These are phyloP conservation scores for Fusarium sp. DNA, from an alignment of 2,329 filamentous ascomycete species.

Conservation along the genomic window DNA sequence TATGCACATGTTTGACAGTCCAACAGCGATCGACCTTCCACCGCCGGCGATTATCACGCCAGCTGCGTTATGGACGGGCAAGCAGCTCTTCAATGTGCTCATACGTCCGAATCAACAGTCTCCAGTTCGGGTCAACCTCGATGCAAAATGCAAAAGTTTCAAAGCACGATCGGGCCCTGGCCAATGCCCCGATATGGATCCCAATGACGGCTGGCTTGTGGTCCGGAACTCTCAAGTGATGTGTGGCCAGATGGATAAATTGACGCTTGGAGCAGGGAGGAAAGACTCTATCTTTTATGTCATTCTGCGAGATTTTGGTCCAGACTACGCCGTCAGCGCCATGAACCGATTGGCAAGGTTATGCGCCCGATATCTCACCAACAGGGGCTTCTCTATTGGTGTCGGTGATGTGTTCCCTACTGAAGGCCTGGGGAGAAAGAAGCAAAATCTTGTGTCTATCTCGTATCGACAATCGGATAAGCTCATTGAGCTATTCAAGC, in stretches of 20 bases:
- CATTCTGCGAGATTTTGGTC: conserved; percentile 92
- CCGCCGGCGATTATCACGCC: conserved; percentile 88
- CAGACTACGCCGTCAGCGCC: conserved; percentile 83
- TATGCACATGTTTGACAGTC: conserved; percentile 89
- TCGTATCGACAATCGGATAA: conserved; percentile 84
- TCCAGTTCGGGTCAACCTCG: conserved; percentile 85
- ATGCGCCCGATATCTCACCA: conserved; percentile 85
- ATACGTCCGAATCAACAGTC: conserved; percentile 86
- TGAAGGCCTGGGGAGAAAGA: conserved; percentile 73
- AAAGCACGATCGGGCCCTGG: conserved; percentile 58
- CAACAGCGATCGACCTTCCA: conserved; percentile 81
- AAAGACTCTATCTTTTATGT: conserved; percentile 98
- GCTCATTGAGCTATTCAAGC: conserved; percentile 82
- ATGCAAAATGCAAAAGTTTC: conserved; percentile 89
- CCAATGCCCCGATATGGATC: conserved; percentile 74
- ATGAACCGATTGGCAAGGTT: conserved; percentile 96
- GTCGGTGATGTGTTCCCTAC: conserved; percentile 94
- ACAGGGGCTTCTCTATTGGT: conserved; percentile 94
- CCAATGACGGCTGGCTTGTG: conserved; percentile 89
- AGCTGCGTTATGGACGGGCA: conserved; percentile 90
- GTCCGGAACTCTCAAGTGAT: conserved; percentile 96
- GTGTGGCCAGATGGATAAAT: conserved; percentile 98
- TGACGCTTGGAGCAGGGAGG: conserved; percentile 92
- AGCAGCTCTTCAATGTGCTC: conserved; percentile 92
- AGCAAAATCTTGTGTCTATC: conserved; percentile 75